Conservation (phyloP, 352 stramenopile genomes). For the Thraustotheca clavata region DNA sequence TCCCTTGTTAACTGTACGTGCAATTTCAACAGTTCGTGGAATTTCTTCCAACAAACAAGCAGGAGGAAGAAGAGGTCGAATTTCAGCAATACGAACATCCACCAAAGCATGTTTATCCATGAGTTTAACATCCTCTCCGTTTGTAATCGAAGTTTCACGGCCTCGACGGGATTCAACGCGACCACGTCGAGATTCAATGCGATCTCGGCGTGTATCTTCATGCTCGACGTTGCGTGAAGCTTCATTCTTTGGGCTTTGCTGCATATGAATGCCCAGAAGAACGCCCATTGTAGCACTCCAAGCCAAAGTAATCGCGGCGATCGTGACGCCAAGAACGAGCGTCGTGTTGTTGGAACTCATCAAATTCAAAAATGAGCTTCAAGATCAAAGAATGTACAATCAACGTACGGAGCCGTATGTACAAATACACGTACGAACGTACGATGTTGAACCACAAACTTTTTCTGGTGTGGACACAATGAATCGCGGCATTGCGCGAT, state of each 20-base stretch:
- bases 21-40: conserved; percentile 62
- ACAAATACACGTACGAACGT: not conserved
- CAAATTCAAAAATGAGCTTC: not conserved
- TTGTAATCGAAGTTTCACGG: conserved; percentile 19
- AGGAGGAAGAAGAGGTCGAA: conserved; percentile 78
- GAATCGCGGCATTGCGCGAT: conserved; percentile 9
- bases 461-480: not conserved
- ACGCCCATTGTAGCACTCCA: conserved; percentile 13
- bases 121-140: conserved; percentile 69
- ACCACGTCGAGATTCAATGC: not conserved
- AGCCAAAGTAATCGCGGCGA: conserved; percentile 6
- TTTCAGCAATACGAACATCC: conserved; percentile 80
- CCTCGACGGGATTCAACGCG: not conserved
- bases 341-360: not conserved
- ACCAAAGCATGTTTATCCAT: conserved; percentile 79
- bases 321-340: conserved; percentile 2
- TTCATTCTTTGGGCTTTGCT: conserved; percentile 3
- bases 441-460: conserved; percentile 1
- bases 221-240: not conserved
- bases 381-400: not conserved
- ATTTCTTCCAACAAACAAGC: conserved; percentile 82
- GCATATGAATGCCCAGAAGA: conserved; percentile 4
- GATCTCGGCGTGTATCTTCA: not conserved
- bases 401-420: conserved; percentile 1
- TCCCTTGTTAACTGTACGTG: conserved; percentile 64